Conservation (phyloP, 768 basidiomycete genomes). For the Russula abietina region DNA sequence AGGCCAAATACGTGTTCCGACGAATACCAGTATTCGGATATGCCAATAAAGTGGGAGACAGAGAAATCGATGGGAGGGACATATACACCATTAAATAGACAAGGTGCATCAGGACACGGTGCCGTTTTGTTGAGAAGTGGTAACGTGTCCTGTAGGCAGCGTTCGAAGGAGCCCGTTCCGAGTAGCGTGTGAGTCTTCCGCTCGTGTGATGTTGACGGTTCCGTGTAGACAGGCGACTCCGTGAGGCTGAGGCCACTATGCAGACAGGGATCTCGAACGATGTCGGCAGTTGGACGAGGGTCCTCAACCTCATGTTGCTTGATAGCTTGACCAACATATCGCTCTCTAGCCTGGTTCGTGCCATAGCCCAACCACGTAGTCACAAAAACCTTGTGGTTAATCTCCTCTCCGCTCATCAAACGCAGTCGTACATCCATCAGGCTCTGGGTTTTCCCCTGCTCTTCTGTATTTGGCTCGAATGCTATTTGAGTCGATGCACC, state of each 20-base stretch:
- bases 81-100: conserved; percentile 90
- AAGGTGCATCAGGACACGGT: conserved; percentile 78
- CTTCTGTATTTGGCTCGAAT: conserved; percentile 72
- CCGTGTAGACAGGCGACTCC: conserved; percentile 47
- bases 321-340: conserved; percentile 74
- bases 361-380: conserved; percentile 99
- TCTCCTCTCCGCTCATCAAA: conserved; percentile 76
- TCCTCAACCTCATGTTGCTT: conserved; percentile 44
- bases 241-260: conserved; percentile 64
- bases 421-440: conserved; percentile 78
- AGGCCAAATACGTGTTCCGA: conserved; percentile 94
- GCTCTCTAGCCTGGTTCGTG: conserved; percentile 92
- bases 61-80: conserved; percentile 93
- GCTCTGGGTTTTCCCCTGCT: conserved; percentile 50
- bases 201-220: conserved; percentile 38
- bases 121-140: conserved; percentile 78
- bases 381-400: conserved; percentile 90
- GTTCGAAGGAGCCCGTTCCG: conserved; percentile 88
- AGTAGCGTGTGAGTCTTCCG: conserved; percentile 54
- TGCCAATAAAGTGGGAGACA: conserved; percentile 90
- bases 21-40: conserved; percentile 99
- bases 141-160: conserved; percentile 66
- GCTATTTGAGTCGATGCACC: conserved; percentile 99
- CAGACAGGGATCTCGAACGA: conserved; percentile 84
- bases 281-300: conserved; percentile 26